Conservation (phyloP, 495 filamentous ascomycete species). For the Penicillium arizonense region DNA sequence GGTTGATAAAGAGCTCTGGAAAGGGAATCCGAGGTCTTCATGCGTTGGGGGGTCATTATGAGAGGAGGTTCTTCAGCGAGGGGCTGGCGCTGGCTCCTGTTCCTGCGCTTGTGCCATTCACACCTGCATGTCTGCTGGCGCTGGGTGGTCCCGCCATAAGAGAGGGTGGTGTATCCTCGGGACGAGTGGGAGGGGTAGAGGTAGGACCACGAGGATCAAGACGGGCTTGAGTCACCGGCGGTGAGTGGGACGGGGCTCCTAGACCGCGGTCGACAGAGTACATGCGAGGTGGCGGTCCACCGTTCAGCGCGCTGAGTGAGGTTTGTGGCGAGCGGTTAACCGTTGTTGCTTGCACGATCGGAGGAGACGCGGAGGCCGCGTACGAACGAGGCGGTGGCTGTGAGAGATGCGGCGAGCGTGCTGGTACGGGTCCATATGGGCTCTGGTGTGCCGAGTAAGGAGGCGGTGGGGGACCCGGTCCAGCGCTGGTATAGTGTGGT, state of each 20-base stretch:
- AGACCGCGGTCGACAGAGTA: slow-evolving; percentile 37
- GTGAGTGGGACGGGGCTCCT: slow-evolving; percentile 35
- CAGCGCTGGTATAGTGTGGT: slow-evolving; percentile 29
- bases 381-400: slow-evolving; percentile 38
- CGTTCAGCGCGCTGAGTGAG: slow-evolving; percentile 38
- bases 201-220: slow-evolving; percentile 34
- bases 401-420: slow-evolving; percentile 40
- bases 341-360: slow-evolving; percentile 41
- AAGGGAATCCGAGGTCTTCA: slow-evolving; percentile 1
- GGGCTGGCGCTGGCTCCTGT: slow-evolving; percentile 69
- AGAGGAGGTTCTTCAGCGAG: slow-evolving; percentile 72
- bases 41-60: slow-evolving; percentile 33
- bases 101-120: slow-evolving; percentile 34
- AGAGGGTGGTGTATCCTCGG: slow-evolving; percentile 33
- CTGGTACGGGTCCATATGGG: slow-evolving; percentile 39
- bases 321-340: slow-evolving; percentile 43
- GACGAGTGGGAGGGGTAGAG: slow-evolving; percentile 31
- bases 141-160: slow-evolving; percentile 22
- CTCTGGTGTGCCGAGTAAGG: slow-evolving; percentile 39
- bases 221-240: slow-evolving; percentile 35
- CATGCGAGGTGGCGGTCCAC: slow-evolving; percentile 34
- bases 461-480: slow-evolving; percentile 41
- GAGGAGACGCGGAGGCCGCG: slow-evolving; percentile 48
- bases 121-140: slow-evolving; percentile 30
- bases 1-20: not conserved